Evolutionary conservation across 2,329 filamentous ascomycete species (phyloP).

Genomic region (Aspergillus sp.): DNA sequence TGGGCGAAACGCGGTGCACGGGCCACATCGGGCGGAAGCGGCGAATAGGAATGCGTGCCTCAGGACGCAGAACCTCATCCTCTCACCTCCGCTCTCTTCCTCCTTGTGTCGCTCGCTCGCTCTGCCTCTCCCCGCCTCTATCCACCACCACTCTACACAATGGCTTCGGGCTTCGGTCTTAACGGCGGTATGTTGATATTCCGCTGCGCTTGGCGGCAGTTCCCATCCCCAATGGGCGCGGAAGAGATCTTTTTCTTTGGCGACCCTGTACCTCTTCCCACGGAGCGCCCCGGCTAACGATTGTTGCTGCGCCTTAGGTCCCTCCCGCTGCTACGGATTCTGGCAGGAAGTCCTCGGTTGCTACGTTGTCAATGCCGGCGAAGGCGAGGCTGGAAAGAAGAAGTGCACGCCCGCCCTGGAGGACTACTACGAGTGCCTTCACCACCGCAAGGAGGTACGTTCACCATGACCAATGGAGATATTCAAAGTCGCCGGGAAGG

Average conservation of each 20-base stretch:
- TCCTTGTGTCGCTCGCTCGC: constrained; percentile 11
- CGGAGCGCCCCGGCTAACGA: constrained; percentile 23
- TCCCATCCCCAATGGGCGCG: constrained; percentile 11
- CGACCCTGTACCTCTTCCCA: constrained; percentile 13
- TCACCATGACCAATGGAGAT: neutral
- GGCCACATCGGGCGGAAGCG: constrained; percentile 22
- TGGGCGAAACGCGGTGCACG: constrained; percentile 14
- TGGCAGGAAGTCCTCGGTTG: constrained; percentile 99
- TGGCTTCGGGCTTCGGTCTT: constrained; percentile 57
- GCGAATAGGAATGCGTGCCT: constrained; percentile 17
- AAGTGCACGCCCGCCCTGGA: constrained; percentile 85
- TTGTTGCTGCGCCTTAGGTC: constrained; percentile 47
- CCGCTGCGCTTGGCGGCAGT: neutral
- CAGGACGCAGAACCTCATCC: constrained; percentile 30
- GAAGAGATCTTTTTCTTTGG: constrained; percentile 8
- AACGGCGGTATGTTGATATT: constrained; percentile 45
- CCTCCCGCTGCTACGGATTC: constrained; percentile 92
- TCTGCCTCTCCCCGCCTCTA: constrained; percentile 21
- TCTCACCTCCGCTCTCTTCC: constrained; percentile 21
- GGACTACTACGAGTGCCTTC: constrained; percentile 98
- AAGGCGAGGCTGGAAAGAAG: constrained; percentile 78
- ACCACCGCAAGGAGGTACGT: constrained; percentile 96
- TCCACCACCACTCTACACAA: constrained; percentile 29
- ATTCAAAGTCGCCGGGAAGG: neutral
- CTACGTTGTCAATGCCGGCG: constrained; percentile 89